Base-by-base conservation (phyloP, 176 grass and related monocot genomes). In the Carex kokanica region DNA sequence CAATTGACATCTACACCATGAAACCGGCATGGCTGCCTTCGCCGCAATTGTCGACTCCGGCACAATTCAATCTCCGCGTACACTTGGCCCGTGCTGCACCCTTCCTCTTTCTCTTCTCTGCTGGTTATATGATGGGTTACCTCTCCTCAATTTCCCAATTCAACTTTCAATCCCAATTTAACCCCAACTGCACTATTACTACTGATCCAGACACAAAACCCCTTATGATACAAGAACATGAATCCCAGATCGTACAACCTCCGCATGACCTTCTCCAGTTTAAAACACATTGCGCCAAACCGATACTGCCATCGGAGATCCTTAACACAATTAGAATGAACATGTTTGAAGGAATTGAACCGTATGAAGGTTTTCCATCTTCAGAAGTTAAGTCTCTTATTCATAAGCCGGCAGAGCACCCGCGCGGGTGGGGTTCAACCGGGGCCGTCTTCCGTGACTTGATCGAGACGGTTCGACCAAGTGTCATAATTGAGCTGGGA, bases 381-480 rank as follows among this genome's bases (percentile, higher is more conserved):
- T 6, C 77, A 52, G 88, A 89, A 78, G 86, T 88, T 0, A 56
- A 84, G 1, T 54, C 59, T 36, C 91, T 95, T 55, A 91, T 99
- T 21, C 87, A 90, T 67, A 88, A 90, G 0, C 89, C 96, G 0
- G 54, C 60, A 47, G 32, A 58, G 0, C 84, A 87, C 6, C 93
- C 93, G 17, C 93, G 93, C 8, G 97, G 97, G 36, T 99, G 97
- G 97, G 97, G 97, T 12, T 96, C 93, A 45, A 95, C 87, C 15
- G 91, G 90, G 0, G 86, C 88, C 18, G 97, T 99, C 68, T 99
- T 96, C 86, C 86, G 78, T 27, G 93, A 96, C 29, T 84, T 99
- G 27, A 96, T 99, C 17, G 88, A 84, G 64, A 6, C 55, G 40
- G 83, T 99, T 64, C 91, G 93, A 0, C 97, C 97, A 0, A 54